Evolutionary conservation across 1,139 yeast genomes (phyloP).

Genomic region (Suhomyces bokatorum): DNA sequence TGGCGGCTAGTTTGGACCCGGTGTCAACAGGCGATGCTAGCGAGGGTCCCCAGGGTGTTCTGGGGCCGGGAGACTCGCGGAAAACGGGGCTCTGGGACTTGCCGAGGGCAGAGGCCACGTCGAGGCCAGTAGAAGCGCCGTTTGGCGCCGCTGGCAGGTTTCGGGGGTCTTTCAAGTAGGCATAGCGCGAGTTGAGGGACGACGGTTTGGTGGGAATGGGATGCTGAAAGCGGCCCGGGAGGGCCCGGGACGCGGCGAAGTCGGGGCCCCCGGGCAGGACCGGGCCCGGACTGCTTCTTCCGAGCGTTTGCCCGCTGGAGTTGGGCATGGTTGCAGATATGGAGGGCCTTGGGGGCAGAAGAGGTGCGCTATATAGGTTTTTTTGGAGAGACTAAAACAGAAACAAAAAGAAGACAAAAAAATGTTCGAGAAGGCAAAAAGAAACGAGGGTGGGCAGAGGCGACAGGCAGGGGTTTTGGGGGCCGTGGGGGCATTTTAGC

Average conservation of each 20-base stretch:
- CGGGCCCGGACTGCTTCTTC: background rate
- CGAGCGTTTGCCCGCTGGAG: slow-evolving; percentile 3
- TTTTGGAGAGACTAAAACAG: slow-evolving; percentile 6
- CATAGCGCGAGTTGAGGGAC: slow-evolving; percentile 9
- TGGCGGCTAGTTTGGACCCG: background rate
- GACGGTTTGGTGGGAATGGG: slow-evolving; percentile 21
- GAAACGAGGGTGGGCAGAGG: slow-evolving; percentile 8
- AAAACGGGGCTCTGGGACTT: background rate
- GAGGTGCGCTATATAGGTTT: slow-evolving; percentile 1
- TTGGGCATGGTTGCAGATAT: slow-evolving; percentile 3
- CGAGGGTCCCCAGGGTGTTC: background rate
- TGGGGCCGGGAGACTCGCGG: background rate
- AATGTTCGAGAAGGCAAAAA: slow-evolving; percentile 14
- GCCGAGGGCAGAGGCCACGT: background rate
- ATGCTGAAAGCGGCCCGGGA: slow-evolving; percentile 5
- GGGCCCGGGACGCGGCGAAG: background rate
- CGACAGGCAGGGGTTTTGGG: background rate
- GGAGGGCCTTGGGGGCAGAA: slow-evolving; percentile 1
- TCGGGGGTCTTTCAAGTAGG: background rate
- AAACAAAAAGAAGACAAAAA: slow-evolving; percentile 11
- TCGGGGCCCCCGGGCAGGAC: background rate
- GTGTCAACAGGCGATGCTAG: background rate
- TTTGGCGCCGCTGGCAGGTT: background rate
- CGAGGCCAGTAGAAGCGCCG: background rate
- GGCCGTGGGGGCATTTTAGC: background rate